Percentiles rank a stretch among this genome's conserved stretches.
phyloP scores from a whole-genome alignment of 2,329 filamentous ascomycete species.

The Ascocoryne sarcoides region DNA sequence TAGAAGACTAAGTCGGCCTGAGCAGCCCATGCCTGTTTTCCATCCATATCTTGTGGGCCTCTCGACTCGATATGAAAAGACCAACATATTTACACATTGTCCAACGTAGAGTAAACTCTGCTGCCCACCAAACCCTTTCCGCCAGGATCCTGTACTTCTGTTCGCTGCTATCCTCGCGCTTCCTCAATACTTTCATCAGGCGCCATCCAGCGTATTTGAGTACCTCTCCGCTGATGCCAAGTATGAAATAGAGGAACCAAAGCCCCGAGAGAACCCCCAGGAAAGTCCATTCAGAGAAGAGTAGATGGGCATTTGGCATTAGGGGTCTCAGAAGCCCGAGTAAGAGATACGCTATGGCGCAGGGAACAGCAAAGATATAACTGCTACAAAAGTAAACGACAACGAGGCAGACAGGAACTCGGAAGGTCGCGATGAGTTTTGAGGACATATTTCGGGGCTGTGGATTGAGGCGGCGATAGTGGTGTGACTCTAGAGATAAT shows the following conservation, averaged over 20 bases:
- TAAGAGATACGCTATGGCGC: slow-evolving; percentile 6
- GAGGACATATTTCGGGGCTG: slow-evolving; percentile 7
- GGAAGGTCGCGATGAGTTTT: slow-evolving; percentile 7
- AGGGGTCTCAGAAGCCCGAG: slow-evolving; percentile 3
- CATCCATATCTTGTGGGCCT: slow-evolving; percentile 1
- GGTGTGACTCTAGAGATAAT: slow-evolving; percentile 4
- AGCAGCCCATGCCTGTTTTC: background rate
- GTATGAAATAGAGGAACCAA: slow-evolving; percentile 6
- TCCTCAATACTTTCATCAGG: slow-evolving; percentile 7
- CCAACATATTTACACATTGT: slow-evolving; percentile 2
- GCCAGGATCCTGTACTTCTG: slow-evolving; percentile 6
- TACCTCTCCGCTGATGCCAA: slow-evolving; percentile 7
- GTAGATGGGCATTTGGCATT: slow-evolving; percentile 6
- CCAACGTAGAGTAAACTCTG: background rate
- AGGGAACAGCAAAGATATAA: slow-evolving; percentile 5
- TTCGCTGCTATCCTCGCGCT: slow-evolving; percentile 6
- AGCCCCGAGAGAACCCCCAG: slow-evolving; percentile 3
- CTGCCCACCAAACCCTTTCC: slow-evolving; percentile 3
- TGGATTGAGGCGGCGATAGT: slow-evolving; percentile 2
- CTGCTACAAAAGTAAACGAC: slow-evolving; percentile 4
- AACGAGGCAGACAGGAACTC: slow-evolving; percentile 5
- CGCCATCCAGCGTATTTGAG: slow-evolving; percentile 5
- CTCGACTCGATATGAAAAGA: slow-evolving; percentile 1
- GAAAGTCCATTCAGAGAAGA: slow-evolving; percentile 4
- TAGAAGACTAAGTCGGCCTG: slow-evolving; percentile 1